Base-by-base conservation (phyloP, 208 protist genomes). In the Wallacemonas rigidus region DNA sequence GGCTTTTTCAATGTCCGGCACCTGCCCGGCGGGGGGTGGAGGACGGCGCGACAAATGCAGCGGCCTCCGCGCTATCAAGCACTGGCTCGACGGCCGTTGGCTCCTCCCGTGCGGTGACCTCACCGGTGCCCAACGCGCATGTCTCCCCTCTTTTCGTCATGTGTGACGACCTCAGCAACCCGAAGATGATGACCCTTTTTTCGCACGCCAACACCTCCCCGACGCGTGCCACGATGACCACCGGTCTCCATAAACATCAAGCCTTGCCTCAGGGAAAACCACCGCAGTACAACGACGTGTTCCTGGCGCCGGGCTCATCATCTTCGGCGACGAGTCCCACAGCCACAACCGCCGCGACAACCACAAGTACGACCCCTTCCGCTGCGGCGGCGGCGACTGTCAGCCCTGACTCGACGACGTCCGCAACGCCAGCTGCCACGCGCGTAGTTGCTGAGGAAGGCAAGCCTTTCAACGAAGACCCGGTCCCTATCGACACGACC, bases 401-500 rank as follows among this genome's bases (percentile, higher is more conserved):
- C 26, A 26, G 26, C 26, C 26, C 26, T 26, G 26, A 26, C 26
- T 26, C 26, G 26, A 17, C 51, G 67, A 39, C 70, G 58, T 39
- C 47, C 57, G 40, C 56, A 44, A 43, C 54, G 7, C 9, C 4
- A 60, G 60, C 44, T 11, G 51, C n/a, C 54, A 3, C 40, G 2
- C 26, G 61, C 2, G 45, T 44, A 40, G 38, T 54, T 6, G 53
- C 53, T 68, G 64, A 61, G 35, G 78, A 83, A 43, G 86, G 82
- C 1, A 51, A 77, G 56, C 54, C 83, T 1, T 91, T 75, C 58
- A 71, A 58, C 2, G 74, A 85, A 58, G 83, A 91, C 45, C 83
- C 83, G 2, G 75, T 83, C 14, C 74, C 69, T n/a, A 82, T 88
- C 69, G 82, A 86, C 69, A 81, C 63, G 1, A 81, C 72, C 35